Conservation (phyloP, 1,284 basidiomycete genomes). For the Volvariella surrecta region DNA sequence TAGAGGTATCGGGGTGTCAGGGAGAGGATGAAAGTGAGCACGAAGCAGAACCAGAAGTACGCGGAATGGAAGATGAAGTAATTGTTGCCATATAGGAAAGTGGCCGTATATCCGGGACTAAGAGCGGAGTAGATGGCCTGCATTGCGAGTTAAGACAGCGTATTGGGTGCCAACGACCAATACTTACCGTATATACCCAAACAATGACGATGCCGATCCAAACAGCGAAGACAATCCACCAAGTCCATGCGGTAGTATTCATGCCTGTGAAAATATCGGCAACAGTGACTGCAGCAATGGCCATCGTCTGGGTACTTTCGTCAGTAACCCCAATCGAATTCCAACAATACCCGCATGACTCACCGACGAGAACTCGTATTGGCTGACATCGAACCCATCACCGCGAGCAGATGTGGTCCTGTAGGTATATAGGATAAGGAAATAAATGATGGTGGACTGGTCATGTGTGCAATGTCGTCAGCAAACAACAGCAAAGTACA, state of each 20-base stretch:
- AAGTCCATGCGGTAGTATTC: conserved; percentile 81
- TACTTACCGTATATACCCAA: conserved; percentile 66
- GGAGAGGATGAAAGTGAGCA: conserved; percentile 65
- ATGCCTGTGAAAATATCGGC: conserved; percentile 85
- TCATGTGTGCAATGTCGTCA: conserved; percentile 4
- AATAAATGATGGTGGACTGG: conserved; percentile 81
- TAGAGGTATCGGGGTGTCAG: conserved; percentile 72
- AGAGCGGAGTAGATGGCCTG: conserved; percentile 73
- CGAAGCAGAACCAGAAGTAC: conserved; percentile 80
- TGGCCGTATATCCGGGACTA: conserved; percentile 57
- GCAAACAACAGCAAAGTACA: conserved; percentile 1
- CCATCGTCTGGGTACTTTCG: conserved; percentile 65
- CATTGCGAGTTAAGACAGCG: neutral
- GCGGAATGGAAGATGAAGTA: conserved; percentile 76
- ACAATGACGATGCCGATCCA: conserved; percentile 70
- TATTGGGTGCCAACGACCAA: neutral
- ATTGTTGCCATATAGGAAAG: conserved; percentile 66
- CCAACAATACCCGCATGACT: neutral
- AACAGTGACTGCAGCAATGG: conserved; percentile 66
- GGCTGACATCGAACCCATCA: conserved; percentile 73
- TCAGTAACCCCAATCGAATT: conserved; percentile 7
- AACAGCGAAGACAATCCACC: conserved; percentile 80
- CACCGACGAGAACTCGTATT: conserved; percentile 83
- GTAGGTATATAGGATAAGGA: conserved; percentile 80
- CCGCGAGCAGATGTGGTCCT: conserved; percentile 60